phyloP scores from a whole-genome alignment of 2,329 filamentous ascomycete genomes.

The Penicillium sp. region DNA sequence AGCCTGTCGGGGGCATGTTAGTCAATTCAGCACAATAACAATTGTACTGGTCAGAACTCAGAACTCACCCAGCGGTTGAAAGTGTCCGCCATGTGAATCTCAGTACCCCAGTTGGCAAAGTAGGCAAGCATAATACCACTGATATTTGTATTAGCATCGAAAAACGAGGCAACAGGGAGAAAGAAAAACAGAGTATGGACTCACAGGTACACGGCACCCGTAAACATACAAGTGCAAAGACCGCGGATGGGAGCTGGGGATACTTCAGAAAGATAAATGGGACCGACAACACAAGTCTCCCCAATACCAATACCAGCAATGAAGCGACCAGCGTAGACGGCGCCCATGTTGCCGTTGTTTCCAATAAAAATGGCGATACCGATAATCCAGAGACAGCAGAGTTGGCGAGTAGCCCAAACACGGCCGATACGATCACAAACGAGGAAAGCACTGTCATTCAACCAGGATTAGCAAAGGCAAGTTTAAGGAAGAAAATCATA shows the following conservation, averaged over 20 bases:
- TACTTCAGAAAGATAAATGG: constrained; percentile 13
- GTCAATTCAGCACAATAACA: background rate
- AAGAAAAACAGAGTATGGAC: background rate
- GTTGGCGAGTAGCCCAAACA: constrained; percentile 64
- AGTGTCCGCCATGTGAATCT: constrained; percentile 46
- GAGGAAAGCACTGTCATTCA: constrained; percentile 60
- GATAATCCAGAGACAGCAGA: constrained; percentile 62
- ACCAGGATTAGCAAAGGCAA: constrained; percentile 20
- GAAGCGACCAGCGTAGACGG: constrained; percentile 68
- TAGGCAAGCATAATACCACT: constrained; percentile 73
- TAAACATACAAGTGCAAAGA: constrained; percentile 69
- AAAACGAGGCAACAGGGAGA: background rate
- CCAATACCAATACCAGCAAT: constrained; percentile 70
- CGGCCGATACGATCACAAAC: constrained; percentile 66
- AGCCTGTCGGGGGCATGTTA: constrained; percentile 13
- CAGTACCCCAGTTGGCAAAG: constrained; percentile 67
- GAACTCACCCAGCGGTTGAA: constrained; percentile 13
- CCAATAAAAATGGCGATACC: constrained; percentile 64
- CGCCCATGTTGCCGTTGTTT: constrained; percentile 58
- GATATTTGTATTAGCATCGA: background rate
- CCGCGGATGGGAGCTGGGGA: constrained; percentile 70
- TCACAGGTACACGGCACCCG: constrained; percentile 67
- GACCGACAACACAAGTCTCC: constrained; percentile 66
- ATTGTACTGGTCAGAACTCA: too few species aligned
- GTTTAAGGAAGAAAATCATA: background rate